Percentiles rank a stretch among this genome's conserved stretches.
Evolutionary conservation across 1,284 basidiomycete species (phyloP).

Genomic region (Amylostereum areolatum): DNA sequence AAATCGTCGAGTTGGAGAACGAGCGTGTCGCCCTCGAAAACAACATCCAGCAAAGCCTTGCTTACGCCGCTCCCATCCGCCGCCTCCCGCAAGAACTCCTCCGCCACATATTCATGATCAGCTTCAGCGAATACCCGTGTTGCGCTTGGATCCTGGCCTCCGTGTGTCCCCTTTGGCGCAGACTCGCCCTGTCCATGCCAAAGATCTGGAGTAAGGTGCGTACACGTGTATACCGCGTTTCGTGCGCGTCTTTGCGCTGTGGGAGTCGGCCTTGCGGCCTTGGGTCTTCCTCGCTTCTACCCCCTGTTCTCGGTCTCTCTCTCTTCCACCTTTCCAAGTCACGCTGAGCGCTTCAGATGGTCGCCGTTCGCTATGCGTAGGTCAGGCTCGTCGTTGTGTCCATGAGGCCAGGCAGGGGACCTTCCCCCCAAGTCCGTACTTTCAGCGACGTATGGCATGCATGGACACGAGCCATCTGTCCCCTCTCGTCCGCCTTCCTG

Average conservation of each 20-base stretch:
- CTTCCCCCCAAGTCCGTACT: too few species aligned
- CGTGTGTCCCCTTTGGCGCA: conserved; percentile 58
- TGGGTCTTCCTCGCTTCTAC: conserved; percentile 5
- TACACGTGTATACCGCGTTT: conserved; percentile 8
- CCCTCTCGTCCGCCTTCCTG: too few species aligned
- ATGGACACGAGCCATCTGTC: too few species aligned
- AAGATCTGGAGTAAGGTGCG: conserved; percentile 69
- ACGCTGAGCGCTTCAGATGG: too few species aligned
- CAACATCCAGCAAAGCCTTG: conserved; percentile 38
- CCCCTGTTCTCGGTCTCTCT: conserved; percentile 5
- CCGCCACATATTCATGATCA: conserved; percentile 57
- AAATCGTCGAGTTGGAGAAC: conserved; percentile 45
- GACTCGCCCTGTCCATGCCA: conserved; percentile 56
- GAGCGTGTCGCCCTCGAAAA: conserved; percentile 44
- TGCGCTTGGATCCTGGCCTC: conserved; percentile 65
- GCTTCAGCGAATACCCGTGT: conserved; percentile 60
- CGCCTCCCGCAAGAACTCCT: conserved; percentile 61
- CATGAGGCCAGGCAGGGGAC: too few species aligned
- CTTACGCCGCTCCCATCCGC: conserved; percentile 64
- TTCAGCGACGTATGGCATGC: too few species aligned
- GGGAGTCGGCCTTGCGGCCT: conserved; percentile 6
- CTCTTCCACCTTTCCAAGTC: too few species aligned
- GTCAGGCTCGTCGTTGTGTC: too few species aligned
- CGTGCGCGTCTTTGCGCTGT: conserved; percentile 4
- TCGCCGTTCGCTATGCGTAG: too few species aligned